Evolutionary conservation across 2,329 filamentous ascomycete species (phyloP).

Genomic region (Paecilomyces formosus): DNA sequence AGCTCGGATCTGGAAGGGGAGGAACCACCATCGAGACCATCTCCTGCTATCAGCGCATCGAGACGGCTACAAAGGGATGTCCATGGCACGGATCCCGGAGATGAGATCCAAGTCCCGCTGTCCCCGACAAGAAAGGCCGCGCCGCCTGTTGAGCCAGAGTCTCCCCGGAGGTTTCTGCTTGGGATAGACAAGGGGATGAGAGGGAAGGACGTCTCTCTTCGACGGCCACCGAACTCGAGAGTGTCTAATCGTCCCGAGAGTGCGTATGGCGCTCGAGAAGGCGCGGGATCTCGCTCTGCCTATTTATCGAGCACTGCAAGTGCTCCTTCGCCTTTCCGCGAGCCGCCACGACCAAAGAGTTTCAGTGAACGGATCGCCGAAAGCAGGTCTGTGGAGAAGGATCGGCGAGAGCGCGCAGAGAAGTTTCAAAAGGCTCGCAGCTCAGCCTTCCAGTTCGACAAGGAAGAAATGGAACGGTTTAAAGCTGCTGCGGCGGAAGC

Average conservation of each 20-base stretch:
- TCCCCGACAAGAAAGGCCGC: conserved; percentile 54
- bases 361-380: conserved; percentile 85
- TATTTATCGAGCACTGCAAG: conserved; percentile 15
- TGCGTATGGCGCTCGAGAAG: conserved; percentile 20
- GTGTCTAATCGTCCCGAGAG: conserved; percentile 22
- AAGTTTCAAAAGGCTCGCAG: conserved; percentile 32
- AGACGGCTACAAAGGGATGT: conserved; percentile 10
- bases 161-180: conserved; percentile 70
- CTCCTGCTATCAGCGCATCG: conserved; percentile 17
- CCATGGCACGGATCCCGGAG: conserved; percentile 11
- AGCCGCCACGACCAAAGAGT: conserved; percentile 39
- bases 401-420: conserved; percentile 30
- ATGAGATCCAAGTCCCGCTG: conserved; percentile 65
- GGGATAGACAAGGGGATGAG: conserved; percentile 85
- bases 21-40: conserved; percentile 11
- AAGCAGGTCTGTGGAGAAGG: conserved; percentile 42
- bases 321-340: conserved; percentile 18
- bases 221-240: conserved; percentile 48
- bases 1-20: conserved; percentile 16
- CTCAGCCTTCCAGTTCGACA: conserved; percentile 36
- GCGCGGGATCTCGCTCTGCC: conserved; percentile 14
- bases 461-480: conserved; percentile 36
- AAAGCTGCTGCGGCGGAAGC: conserved; percentile 30
- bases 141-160: conserved; percentile 51
- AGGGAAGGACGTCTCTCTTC: conserved; percentile 76